Conservation (phyloP, 2,329 filamentous ascomycete species). For the Verticillium albo-atrum region DNA sequence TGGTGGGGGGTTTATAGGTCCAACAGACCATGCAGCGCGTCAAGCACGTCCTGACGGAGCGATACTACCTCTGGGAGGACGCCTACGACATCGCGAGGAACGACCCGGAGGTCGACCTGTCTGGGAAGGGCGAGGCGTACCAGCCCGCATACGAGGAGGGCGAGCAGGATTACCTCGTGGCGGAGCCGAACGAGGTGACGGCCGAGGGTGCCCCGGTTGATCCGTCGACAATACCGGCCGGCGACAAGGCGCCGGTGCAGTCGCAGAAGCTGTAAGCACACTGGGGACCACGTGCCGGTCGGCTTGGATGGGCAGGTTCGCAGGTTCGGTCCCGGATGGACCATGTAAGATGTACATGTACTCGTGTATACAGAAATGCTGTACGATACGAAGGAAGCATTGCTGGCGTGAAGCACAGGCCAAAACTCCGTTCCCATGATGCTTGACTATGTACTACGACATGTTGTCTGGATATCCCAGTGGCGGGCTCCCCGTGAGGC, state of each 20-base stretch:
- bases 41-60: constrained; percentile 79
- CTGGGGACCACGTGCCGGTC: neutral
- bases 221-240: constrained; percentile 6
- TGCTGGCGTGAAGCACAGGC: neutral
- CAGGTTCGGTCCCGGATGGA: neutral
- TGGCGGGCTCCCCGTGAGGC: neutral
- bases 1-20: constrained; percentile 55
- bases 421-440: neutral
- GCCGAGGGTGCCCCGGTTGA: constrained; percentile 3
- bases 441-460: neutral
- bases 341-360: neutral
- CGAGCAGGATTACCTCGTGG: constrained; percentile 29
- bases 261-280: constrained; percentile 6
- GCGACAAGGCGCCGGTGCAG: constrained; percentile 6
- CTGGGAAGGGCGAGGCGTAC: constrained; percentile 43
- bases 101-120: constrained; percentile 64
- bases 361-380: neutral
- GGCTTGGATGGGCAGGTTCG: neutral
- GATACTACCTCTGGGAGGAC: constrained; percentile 84
- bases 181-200: constrained; percentile 13
- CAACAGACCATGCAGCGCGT: constrained; percentile 74
- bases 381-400: neutral
- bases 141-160: constrained; percentile 33
- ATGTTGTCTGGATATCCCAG: neutral
- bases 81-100: constrained; percentile 60